These are phyloP conservation scores for Trichoderma sp. DNA, from an alignment of 2,329 filamentous ascomycete species.

Conservation along the genomic window DNA sequence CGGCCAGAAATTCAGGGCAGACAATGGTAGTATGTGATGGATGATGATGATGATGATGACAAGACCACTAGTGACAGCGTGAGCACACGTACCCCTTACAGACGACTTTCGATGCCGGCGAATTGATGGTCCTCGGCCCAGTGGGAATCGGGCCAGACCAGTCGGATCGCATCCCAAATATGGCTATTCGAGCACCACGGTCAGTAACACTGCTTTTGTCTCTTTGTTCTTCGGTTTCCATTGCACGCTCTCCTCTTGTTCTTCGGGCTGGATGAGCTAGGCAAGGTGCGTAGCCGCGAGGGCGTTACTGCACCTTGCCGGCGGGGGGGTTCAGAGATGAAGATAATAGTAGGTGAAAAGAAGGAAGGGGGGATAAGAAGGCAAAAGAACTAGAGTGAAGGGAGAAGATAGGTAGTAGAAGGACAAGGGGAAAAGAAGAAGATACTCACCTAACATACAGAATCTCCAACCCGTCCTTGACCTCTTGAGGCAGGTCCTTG, in stretches of 20 bases:
- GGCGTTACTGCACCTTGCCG: slow-evolving; percentile 15
- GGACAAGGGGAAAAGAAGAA: slow-evolving; percentile 23
- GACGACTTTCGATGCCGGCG: slow-evolving; percentile 73
- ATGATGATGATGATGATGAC: too few relatives aligned
- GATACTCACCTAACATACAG: slow-evolving; percentile 74
- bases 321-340: background rate
- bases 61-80: too few relatives aligned
- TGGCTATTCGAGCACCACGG: slow-evolving; percentile 56
- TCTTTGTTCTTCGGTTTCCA: background rate
- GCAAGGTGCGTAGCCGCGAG: background rate
- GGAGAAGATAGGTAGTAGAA: slow-evolving; percentile 17
- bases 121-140: slow-evolving; percentile 75
- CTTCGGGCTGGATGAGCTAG: background rate
- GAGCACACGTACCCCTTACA: slow-evolving; percentile 53
- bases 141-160: slow-evolving; percentile 87
- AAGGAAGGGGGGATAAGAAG: slow-evolving; percentile 12
- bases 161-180: slow-evolving; percentile 90
- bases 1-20: background rate
- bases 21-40: background rate
- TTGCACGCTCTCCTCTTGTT: too few relatives aligned
- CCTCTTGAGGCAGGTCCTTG: slow-evolving; percentile 86
- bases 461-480: slow-evolving; percentile 83
- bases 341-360: slow-evolving; percentile 2
- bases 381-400: slow-evolving; percentile 13
- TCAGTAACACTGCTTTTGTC: slow-evolving; percentile 36